phyloP scores from a whole-genome alignment of 2,329 filamentous ascomycete genomes.

The Trichoderma guizhouense region DNA sequence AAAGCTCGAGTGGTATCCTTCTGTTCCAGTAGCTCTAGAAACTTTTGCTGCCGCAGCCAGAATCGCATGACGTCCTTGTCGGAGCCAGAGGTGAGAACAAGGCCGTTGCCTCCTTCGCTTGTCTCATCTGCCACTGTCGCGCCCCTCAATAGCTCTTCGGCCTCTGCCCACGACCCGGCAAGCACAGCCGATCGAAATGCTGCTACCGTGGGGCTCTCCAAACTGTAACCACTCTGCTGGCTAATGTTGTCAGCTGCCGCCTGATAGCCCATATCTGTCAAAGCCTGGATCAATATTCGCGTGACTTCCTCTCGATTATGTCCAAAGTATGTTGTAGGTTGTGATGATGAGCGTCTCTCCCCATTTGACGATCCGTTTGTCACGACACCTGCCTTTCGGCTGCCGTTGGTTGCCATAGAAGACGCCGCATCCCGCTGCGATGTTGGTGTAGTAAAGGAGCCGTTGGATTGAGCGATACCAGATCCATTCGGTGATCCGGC shows the following conservation, averaged over 20 bases:
- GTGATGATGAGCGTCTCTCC: constrained; percentile 24
- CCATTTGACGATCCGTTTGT: constrained; percentile 53
- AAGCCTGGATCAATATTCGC: constrained; percentile 83
- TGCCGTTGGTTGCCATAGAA: constrained; percentile 40
- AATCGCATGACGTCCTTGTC: constrained; percentile 81
- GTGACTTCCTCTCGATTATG: constrained; percentile 93
- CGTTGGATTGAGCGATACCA: constrained; percentile 35
- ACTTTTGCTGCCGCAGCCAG: constrained; percentile 89
- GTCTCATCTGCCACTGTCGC: constrained; percentile 37
- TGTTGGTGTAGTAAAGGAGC: constrained; percentile 34
- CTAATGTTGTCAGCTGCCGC: constrained; percentile 71
- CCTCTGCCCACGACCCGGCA: constrained; percentile 75
- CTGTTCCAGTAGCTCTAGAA: constrained; percentile 80
- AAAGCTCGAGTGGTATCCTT: constrained; percentile 72
- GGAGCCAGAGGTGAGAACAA: constrained; percentile 72
- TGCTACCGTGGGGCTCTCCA: constrained; percentile 85
- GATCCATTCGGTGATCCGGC: constrained; percentile 55
- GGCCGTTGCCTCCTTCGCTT: constrained; percentile 47
- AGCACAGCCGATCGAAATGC: constrained; percentile 79
- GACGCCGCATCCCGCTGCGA: constrained; percentile 24
- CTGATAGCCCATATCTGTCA: constrained; percentile 84
- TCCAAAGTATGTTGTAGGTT: constrained; percentile 61
- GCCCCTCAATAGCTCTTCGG: constrained; percentile 75
- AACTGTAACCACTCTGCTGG: constrained; percentile 77
- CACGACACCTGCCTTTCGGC: constrained; percentile 42